phyloP scores from a whole-genome alignment of 106 monocot species.

The Apostasia ramifera region DNA sequence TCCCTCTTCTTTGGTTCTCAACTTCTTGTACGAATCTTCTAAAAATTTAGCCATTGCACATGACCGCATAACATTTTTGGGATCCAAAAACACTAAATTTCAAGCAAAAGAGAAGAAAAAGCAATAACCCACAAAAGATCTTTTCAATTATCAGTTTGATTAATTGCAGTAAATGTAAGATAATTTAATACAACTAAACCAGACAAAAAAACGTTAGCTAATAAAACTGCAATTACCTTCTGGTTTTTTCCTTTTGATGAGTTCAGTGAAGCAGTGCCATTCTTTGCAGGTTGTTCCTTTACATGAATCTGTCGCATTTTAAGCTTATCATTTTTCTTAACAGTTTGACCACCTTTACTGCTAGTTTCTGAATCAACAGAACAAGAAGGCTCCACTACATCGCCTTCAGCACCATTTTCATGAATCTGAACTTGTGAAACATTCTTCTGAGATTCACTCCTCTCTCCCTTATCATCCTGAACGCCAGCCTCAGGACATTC shows the following conservation, averaged over 20 bases:
- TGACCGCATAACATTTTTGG: too few relatives aligned
- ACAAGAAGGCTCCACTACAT: conserved; percentile 9
- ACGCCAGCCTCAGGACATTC: neutral
- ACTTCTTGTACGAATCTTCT: too few relatives aligned
- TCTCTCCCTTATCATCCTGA: conserved; percentile 11
- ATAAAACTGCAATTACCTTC: conserved; percentile 40
- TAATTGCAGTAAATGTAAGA: too few relatives aligned
- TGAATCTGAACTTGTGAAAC: neutral
- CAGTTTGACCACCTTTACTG: conserved; percentile 18
- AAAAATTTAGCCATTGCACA: too few relatives aligned
- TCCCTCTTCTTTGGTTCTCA: too few relatives aligned
- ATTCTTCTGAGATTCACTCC: neutral
- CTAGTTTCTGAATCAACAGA: conserved; percentile 18
- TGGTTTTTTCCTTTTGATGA: conserved; percentile 64
- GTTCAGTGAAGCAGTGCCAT: conserved; percentile 12
- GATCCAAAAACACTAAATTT: too few relatives aligned
- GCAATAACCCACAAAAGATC: too few relatives aligned
- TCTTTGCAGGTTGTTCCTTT: conserved; percentile 12
- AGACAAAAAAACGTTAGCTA: too few relatives aligned
- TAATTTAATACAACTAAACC: too few relatives aligned
- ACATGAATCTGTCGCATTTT: conserved; percentile 34
- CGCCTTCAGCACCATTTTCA: conserved; percentile 12
- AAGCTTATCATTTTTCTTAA: conserved; percentile 25
- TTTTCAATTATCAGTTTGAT: too few relatives aligned
- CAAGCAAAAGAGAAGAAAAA: too few relatives aligned